These are phyloP conservation scores for Venturia oleaginea DNA, from an alignment of 2,329 filamentous ascomycete species.

Conservation along the genomic window DNA sequence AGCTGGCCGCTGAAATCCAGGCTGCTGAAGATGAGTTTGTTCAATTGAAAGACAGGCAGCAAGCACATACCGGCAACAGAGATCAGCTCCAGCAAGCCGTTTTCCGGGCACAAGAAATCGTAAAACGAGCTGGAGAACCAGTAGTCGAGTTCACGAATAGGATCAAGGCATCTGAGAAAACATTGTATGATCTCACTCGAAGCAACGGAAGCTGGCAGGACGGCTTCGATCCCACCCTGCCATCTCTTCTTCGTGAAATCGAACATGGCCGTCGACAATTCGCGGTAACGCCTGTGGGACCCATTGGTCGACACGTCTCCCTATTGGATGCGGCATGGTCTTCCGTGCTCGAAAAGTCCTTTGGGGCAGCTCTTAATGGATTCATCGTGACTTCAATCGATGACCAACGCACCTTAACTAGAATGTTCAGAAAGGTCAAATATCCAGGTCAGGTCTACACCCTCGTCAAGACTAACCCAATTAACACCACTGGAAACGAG, in stretches of 20 bases:
- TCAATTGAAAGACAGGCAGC: slow-evolving; percentile 35
- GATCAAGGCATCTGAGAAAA: neutral
- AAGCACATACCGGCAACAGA: slow-evolving; percentile 32
- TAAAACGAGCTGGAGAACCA: neutral
- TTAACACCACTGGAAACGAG: slow-evolving; percentile 36
- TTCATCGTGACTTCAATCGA: slow-evolving; percentile 74
- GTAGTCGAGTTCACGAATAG: neutral
- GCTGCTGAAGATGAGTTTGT: slow-evolving; percentile 45
- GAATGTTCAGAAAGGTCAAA: slow-evolving; percentile 46
- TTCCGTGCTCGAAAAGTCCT: slow-evolving; percentile 65
- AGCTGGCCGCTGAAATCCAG: slow-evolving; percentile 51
- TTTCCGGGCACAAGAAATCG: neutral
- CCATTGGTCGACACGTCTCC: slow-evolving; percentile 69
- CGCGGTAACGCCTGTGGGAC: slow-evolving; percentile 65
- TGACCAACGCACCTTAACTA: slow-evolving; percentile 62
- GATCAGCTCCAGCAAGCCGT: slow-evolving; percentile 27
- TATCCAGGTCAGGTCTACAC: neutral
- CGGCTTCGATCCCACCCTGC: neutral
- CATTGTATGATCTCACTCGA: neutral
- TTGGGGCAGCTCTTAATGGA: slow-evolving; percentile 60
- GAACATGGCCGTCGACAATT: slow-evolving; percentile 57
- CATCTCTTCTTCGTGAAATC: slow-evolving; percentile 42
- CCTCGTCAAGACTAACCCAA: neutral
- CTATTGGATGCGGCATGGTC: slow-evolving; percentile 76
- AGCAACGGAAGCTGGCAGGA: slow-evolving; percentile 7